Evolutionary conservation across 1,139 yeast genomes (phyloP), one percentile per base, ranked within the genome.

Genomic region (Candida sojae): DNA sequence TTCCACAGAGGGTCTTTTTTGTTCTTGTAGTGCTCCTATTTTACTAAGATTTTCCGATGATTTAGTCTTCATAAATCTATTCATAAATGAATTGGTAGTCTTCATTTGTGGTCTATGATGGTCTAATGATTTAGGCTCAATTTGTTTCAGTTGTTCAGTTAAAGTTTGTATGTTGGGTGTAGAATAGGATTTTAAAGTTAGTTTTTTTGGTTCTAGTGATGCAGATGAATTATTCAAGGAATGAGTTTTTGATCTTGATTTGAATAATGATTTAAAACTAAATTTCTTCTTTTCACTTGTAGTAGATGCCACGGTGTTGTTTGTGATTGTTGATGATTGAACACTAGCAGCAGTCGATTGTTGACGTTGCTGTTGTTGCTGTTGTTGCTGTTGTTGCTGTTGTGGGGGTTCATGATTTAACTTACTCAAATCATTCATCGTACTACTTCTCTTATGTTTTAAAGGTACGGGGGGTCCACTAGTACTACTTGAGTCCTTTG

Each of bases 261-360:
- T 73, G 59, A 75, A 75, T 38, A 75, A 60, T 2, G 72, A 60
- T 46, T 64, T 69, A 60, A 75, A 71, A 42, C 77, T 71, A 53
- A 75, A 75, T 50, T 66, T 68, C 52, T 73, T 74, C 59, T 63
- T 66, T 48, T 52, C 13, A 37, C 71, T 73, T 58, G 63, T 65
- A 47, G 50, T 11, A 32, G 49, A 35, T 2, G 48, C 28, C 50
- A 51, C 41, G 42, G 39, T 13, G 6, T 42, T 46, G 44, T 30
- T 44, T 36, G 43, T 44, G 8, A 28, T 7, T 12, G 52, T 36
- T 12, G 46, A 31, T 28, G 43, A 17, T 21, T 36, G 41, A 21
- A 13, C n/a, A 12, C 35, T 39, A 32, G 47, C 31, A 10, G 39
- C 23, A 13, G 37, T 25, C 3, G 17, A 29, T 17, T 23, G 37